Evolutionary conservation across 768 basidiomycete genomes (phyloP).

Genomic region (Pseudohyphozyma bogoriensis): DNA sequence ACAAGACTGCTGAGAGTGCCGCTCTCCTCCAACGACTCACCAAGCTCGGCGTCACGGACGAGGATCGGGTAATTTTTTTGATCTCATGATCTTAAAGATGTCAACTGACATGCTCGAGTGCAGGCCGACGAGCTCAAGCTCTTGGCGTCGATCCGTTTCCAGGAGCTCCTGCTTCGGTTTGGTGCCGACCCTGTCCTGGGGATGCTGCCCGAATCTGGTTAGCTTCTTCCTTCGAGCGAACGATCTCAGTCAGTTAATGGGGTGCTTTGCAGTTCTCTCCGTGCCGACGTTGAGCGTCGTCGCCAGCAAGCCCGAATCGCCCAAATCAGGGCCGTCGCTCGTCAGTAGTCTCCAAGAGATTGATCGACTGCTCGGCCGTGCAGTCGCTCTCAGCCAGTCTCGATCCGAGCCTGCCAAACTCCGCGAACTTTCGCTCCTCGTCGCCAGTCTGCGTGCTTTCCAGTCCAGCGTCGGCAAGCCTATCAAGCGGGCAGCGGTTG

Average conservation of each 20-base stretch:
- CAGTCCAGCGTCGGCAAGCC: conserved; percentile 68
- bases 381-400: conserved; percentile 39
- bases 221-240: conserved; percentile 32
- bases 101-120: not conserved
- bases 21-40: conserved; percentile 46
- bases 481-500: conserved; percentile 44
- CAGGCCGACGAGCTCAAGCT: conserved; percentile 68
- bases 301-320: conserved; percentile 44
- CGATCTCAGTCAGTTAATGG: not conserved
- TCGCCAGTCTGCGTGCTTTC: conserved; percentile 55
- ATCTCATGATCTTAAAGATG: not conserved
- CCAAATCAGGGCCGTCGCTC: conserved; percentile 48
- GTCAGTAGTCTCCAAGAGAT: conserved; percentile 48
- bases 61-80: conserved; percentile 53
- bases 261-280: conserved; percentile 10
- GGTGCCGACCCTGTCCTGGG: conserved; percentile 78
- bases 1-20: conserved; percentile 36
- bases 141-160: conserved; percentile 65
- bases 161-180: conserved; percentile 67
- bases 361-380: conserved; percentile 33
- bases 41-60: conserved; percentile 48
- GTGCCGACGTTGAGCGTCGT: conserved; percentile 77
- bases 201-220: conserved; percentile 82
- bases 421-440: conserved; percentile 54
- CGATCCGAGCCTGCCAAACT: conserved; percentile 66